A percentile compares a stretch with the other conserved stretches of the same genome.
These are phyloP conservation scores for Zymoseptoria crescenta DNA, from an alignment of 2,329 filamentous ascomycete species.

Conservation along the genomic window DNA sequence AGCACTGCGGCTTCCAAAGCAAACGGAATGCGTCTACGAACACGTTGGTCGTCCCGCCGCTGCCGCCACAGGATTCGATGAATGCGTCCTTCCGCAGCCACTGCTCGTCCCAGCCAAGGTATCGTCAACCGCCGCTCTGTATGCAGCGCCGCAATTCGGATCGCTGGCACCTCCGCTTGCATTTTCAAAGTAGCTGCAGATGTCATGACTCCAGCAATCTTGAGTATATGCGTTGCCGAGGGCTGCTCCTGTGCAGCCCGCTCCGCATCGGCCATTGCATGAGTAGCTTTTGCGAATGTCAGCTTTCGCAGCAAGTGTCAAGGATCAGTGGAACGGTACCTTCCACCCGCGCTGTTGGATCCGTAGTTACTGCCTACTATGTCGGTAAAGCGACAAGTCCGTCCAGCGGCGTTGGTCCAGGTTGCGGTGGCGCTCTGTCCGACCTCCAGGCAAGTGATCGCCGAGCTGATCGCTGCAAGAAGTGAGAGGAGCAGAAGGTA, in stretches of 20 bases:
- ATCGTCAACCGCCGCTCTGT: conserved; percentile 38
- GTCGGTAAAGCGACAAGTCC: conserved; percentile 39
- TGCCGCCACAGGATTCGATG: conserved; percentile 19
- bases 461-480: background rate
- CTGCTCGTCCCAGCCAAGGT: conserved; percentile 30
- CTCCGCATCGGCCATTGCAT: conserved; percentile 44
- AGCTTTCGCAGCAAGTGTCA: background rate
- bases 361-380: conserved; percentile 44
- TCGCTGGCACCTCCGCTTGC: conserved; percentile 43
- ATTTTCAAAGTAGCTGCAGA: conserved; percentile 46
- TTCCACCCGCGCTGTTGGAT: conserved; percentile 36
- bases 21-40: conserved; percentile 2
- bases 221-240: conserved; percentile 45
- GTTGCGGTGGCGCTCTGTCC: conserved; percentile 38
- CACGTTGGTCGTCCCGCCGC: conserved; percentile 15
- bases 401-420: conserved; percentile 40
- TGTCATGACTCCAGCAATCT: conserved; percentile 45
- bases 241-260: conserved; percentile 38
- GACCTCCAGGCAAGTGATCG: conserved; percentile 35
- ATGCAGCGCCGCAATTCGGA: conserved; percentile 42
- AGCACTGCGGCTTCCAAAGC: background rate
- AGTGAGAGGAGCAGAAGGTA: background rate
- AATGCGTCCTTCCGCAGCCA: conserved; percentile 29
- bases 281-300: conserved; percentile 34
- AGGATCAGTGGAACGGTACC: conserved; percentile 30